phyloP scores from a whole-genome alignment of 2,329 filamentous ascomycete genomes.

The Amesomyces nigricolor region DNA sequence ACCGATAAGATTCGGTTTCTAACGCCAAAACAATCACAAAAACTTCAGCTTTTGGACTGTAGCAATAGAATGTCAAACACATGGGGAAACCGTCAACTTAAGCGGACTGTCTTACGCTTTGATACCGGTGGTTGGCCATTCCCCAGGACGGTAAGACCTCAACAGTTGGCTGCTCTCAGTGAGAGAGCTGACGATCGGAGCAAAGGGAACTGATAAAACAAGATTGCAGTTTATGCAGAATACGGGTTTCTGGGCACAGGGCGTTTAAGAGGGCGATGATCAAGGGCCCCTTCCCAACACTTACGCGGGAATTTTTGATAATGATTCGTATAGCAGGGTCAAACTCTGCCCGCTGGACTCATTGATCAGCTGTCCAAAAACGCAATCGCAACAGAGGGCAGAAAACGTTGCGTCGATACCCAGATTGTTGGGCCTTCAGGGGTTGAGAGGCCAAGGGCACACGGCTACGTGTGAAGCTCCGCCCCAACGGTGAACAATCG shows the following conservation, averaged over 20 bases:
- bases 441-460: background rate
- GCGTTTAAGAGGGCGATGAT: background rate
- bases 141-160: slow-evolving; percentile 4
- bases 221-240: no score
- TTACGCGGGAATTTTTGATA: background rate
- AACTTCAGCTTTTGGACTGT: background rate
- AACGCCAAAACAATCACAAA: background rate
- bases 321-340: background rate
- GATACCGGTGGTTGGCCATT: slow-evolving; percentile 1
- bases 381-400: background rate
- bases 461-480: slow-evolving; percentile 4
- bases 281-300: background rate
- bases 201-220: no score
- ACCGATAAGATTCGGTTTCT: background rate
- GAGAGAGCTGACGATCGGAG: background rate
- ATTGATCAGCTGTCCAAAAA: background rate
- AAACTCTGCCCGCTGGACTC: background rate
- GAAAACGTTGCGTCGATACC: background rate
- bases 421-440: background rate
- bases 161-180: background rate
- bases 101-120: slow-evolving; percentile 7
- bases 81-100: background rate
- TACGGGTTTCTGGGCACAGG: background rate
- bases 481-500: background rate
- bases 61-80: background rate